Evolutionary conservation across 805 yeast genomes (phyloP), one percentile per base, ranked within the genome.

Genomic region (Starmerella sp.): DNA sequence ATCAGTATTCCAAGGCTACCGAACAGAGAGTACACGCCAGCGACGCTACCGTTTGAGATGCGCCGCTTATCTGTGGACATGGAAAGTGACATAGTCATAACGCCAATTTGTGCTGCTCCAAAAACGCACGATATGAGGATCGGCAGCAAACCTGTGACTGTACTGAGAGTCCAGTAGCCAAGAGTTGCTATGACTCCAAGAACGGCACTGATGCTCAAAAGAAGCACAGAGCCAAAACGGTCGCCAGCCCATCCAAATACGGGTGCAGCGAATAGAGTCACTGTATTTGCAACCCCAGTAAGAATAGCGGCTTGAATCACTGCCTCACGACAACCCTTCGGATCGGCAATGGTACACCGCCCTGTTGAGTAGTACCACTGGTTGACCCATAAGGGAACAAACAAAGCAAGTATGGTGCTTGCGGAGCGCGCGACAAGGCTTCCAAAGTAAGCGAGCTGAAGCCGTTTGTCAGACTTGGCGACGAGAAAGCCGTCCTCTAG

Each of bases 1-100:
- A 81, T 52, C 54, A 84, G 68, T 31, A 83, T 81, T 2, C 91
- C 91, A 7, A 81, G 51, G 0, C 86, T 86, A 15, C 88, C 89
- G 59, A 76, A 71, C 53, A 84, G 75, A n/a, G 83, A 77, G 64
- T 80, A 82, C 11, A 82, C 77, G 6, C 91, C 91, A 50, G 83
- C 76, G 42, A 84, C 75, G 48, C 79, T 76, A n/a, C 89, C 89
- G 49, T 78, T 77, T 54, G 74, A 70, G 28, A 67, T 69, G 36
- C 74, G 68, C 34, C 74, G 71, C 39, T 70, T 67, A 52, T 75
- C 77, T 6, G 78, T 74, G 35, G 78, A 74, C 61, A 83, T 71
- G 7, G 86, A 79, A 81, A 83, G 79, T 35, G 87, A 80, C 28
- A 79, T 73, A 48, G 83, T 76, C 37, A 82, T 77, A 38, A 77